Conservation (phyloP, 148 eudicot genomes). For the Euryodendron excelsum region DNA sequence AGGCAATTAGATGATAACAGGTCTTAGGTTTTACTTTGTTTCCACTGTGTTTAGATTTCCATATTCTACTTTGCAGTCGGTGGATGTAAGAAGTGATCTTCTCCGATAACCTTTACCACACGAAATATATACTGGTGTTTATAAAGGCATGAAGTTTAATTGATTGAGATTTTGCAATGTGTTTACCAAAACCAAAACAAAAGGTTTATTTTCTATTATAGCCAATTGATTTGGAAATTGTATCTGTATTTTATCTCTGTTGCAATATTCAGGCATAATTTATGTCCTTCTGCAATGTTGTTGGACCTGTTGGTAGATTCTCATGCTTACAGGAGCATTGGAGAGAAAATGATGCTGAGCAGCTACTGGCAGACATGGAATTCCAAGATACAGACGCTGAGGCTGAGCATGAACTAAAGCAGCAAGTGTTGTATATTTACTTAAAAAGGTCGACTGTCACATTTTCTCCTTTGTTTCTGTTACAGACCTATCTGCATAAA, state of each 20-base stretch:
- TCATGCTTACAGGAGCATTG: constrained; percentile 74
- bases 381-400: constrained; percentile 79
- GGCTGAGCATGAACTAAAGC: constrained; percentile 74
- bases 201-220: background rate
- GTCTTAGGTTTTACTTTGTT: no score
- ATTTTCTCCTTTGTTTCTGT: constrained; percentile 1
- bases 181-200: background rate
- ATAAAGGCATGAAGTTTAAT: background rate
- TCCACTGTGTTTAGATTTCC: no score
- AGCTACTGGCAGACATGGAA: constrained; percentile 88
- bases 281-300: background rate
- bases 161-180: background rate
- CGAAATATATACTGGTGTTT: constrained; percentile 1
- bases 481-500: background rate
- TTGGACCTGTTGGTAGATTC: constrained; percentile 41
- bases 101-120: background rate
- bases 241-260: background rate
- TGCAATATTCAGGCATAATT: constrained; percentile 8
- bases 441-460: constrained; percentile 45
- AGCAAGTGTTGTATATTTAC: constrained; percentile 67
- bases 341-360: constrained; percentile 98
- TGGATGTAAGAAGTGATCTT: no score
- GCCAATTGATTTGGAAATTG: background rate
- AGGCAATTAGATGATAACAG: background rate
- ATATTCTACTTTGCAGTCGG: no score